Evolutionary conservation across 805 yeast genomes (phyloP), one percentile per base, ranked within the genome.

Genomic region (Hanseniaspora valbyensis): DNA sequence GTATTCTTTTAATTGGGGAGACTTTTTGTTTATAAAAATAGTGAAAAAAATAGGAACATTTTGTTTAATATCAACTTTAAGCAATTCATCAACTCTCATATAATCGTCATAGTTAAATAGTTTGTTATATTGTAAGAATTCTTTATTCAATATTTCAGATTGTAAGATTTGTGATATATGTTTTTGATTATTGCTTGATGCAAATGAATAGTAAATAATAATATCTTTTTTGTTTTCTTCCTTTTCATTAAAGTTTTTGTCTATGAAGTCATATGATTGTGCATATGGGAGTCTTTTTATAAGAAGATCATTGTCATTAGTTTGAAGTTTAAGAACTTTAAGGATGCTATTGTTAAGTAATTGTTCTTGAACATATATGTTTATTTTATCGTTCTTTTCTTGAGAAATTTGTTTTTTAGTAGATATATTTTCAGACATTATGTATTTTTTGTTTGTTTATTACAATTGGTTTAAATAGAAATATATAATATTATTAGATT

Each of bases 1-100:
- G 14, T 32, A 25, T 12, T 49, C 52, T 9, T 41, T 34, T 19
- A 33, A 18, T 12, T 41, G 34, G 8, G 28, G 37, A n/a, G 1
- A 38, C 2, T 14, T 13, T 10, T 41, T 42, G 5, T 19, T 28
- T 24, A 49, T 9, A 36, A 49, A 42, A 19, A 46, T 33, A 7
- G 50, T 46, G n/a, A 46, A 29, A 2, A 50, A 19, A 6, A 50
- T 50, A 8, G 53, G 53, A 13, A 50, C 29, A 28, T 50, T 50
- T 21, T 43, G 37, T 26, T 39, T 43, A 5, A 16, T 33, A 18
- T 38, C 29, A 12, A 32, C 21, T 39, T 50, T 50, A 3, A 50
- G 28, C 14, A 50, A 32, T 2, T 30, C 40, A 40, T 50, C 41
- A 4, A 28, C 40, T 29, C 28, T 34, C 4, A 21, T 13, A 22